Base-by-base conservation (phyloP, 2,329 filamentous ascomycete species). In the Ceratocystis destructans region DNA sequence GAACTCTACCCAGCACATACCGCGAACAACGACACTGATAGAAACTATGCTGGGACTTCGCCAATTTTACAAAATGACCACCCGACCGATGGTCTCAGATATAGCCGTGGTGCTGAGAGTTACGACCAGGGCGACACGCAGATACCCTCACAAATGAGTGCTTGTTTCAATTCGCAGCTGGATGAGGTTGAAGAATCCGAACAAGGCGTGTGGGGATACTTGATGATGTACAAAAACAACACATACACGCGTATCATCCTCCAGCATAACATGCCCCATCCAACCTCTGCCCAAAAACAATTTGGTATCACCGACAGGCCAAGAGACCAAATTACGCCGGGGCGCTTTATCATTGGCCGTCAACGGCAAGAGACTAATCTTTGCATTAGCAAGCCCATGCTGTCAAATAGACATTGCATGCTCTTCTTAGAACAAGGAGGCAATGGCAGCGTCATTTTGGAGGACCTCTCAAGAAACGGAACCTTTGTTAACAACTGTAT, bases 401-500 rank as follows among this genome's bases (percentile, higher is more conserved):
- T 68, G 12, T 89, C 89, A 3, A 97, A 97, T 73, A 83, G 92
- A 3, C 89, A 92, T 75, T 90, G 87, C 69, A 76, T 89, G 7
- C 70, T 90, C 1, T 89, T 88, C 71, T 80, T 77, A 25, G 82
- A 85, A 72, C 83, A 83, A 69, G 83, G 83, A 70, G 80, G 78
- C 8, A 75, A 77, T 17, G 79, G 83, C 74, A 82, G 79, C 70
- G 81, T 84, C 53, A 83, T 97, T 12, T 76, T 99, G 4, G 92
- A 99, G 74, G 94, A 99, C 74, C 78, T 97, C 22, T 99, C 94
- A 5, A 94, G 87, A 73, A 99, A 99, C 73, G 94, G 94, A 63
- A 99, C 95, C 0, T 99, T 92, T 73, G 87, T 99, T 71, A 97
- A 97, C 72, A 91, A 96, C 71, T 87, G 87, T 17, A 82, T 96